Evolutionary conservation across 345 rosid species (phyloP), one percentile per base, ranked within the genome.

Genomic region (Arabidopsis suecica): DNA sequence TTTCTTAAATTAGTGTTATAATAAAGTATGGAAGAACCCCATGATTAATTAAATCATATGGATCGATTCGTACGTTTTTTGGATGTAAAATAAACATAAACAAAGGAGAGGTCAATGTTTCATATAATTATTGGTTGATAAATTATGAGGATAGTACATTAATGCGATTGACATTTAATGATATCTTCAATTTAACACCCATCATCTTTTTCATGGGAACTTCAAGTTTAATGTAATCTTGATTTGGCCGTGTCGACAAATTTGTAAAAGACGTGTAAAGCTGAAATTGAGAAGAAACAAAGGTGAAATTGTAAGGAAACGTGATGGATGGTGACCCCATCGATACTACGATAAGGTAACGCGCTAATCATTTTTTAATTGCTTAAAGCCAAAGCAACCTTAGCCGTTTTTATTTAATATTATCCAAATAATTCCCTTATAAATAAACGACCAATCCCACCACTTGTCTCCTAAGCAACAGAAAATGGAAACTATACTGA

Each of bases 241-340:
- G 44, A 37, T 44, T 2, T 56, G 34, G 40, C 76, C 67, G 72
- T 48, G 80, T 77, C 61, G 54, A 40, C 30, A 12, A 11, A 28
- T 66, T 58, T 58, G 73, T 67, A 11, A 18, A 67, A 71, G 76
- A 70, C 76, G 80, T 68, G 74, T 62, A 34, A 63, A 63, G 53
- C 48, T 40, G 61, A 74, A 30, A 75, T 14, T 16, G 12, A 69
- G 1, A 61, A 61, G 65, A 69, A 36, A 54, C 2, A 8, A n/a
- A 34, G 10, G 49, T 16, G 75, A 69, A 70, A 70, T 23, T 54
- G 32, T 14, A 6, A 63, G 71, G 71, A 77, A 77, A 70, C 59
- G 60, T 55, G 65, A 18, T 10, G 5, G 9, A 9, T 28, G 4
- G 20, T 63, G 71, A 44, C 51, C 71, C 75, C 61, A 70, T 71